A percentile compares a stretch with the other conserved stretches of the same genome.
These are phyloP conservation scores for Boechera divaricarpa DNA, from an alignment of 345 rosid species.

Conservation along the genomic window DNA sequence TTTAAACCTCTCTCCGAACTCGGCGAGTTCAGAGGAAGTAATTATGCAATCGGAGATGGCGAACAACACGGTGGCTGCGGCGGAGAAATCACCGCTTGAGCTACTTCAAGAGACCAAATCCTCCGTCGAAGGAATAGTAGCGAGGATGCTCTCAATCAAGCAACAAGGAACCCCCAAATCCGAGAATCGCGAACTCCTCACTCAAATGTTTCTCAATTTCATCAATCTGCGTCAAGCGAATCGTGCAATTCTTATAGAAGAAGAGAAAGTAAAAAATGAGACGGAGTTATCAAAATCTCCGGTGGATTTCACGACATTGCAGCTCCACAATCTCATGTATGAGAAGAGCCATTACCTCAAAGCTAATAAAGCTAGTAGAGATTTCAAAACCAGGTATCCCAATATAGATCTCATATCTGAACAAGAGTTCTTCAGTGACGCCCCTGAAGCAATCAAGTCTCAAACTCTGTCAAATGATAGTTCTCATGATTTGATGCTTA, in stretches of 20 bases:
- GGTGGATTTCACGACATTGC: slow-evolving; percentile 75
- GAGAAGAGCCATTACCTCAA: slow-evolving; percentile 91
- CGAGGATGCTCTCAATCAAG: slow-evolving; percentile 66
- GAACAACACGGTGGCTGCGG: slow-evolving; percentile 39
- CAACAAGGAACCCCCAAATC: slow-evolving; percentile 61
- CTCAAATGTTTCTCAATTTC: slow-evolving; percentile 84
- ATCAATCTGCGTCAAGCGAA: slow-evolving; percentile 90
- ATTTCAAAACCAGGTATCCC: slow-evolving; percentile 81
- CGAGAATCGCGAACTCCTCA: slow-evolving; percentile 70
- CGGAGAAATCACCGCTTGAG: slow-evolving; percentile 59
- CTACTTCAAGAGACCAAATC: slow-evolving; percentile 67
- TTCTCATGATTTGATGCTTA: slow-evolving; percentile 86
- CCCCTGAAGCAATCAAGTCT: slow-evolving; percentile 72
- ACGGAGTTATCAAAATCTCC: slow-evolving; percentile 79
- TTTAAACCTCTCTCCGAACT: no score
- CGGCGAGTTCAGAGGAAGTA: slow-evolving; percentile 1
- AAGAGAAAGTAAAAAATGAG: slow-evolving; percentile 73
- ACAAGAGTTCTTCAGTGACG: slow-evolving; percentile 70
- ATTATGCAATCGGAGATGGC: slow-evolving; percentile 42
- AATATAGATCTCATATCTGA: slow-evolving; percentile 87
- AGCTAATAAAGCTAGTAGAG: slow-evolving; percentile 81
- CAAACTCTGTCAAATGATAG: slow-evolving; percentile 56
- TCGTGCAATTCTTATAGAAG: slow-evolving; percentile 73
- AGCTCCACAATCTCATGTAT: slow-evolving; percentile 86
- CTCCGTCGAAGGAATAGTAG: slow-evolving; percentile 68